phyloP scores from a whole-genome alignment of 1,139 yeast species.

The Debaryomycetaceae sp. region DNA sequence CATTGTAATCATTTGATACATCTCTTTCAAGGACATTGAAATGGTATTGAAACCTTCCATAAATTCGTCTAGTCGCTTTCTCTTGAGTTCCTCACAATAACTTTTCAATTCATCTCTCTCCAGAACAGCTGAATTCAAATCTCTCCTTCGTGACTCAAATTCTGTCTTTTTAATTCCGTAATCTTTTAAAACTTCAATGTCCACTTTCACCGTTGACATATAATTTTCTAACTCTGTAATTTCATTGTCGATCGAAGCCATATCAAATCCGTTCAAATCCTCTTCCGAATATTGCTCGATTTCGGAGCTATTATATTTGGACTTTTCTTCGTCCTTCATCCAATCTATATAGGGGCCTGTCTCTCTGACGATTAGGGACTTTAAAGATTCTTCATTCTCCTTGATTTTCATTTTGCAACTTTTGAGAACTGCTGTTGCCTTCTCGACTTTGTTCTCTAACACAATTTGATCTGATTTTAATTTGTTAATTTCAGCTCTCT shows the following conservation, averaged over 20 bases:
- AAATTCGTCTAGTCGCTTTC: constrained; percentile 78
- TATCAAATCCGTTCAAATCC: constrained; percentile 50
- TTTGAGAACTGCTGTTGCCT: constrained; percentile 41
- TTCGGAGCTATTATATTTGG: constrained; percentile 29
- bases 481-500: constrained; percentile 53
- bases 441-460: constrained; percentile 61
- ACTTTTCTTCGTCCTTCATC: constrained; percentile 40
- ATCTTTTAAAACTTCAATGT: constrained; percentile 73
- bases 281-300: constrained; percentile 47
- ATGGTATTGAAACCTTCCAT: constrained; percentile 89
- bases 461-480: constrained; percentile 71
- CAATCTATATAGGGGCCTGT: constrained; percentile 47
- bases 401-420: constrained; percentile 39
- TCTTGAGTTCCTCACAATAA: constrained; percentile 66
- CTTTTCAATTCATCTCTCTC: constrained; percentile 65
- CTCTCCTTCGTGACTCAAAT: constrained; percentile 57
- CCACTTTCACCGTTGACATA: constrained; percentile 59
- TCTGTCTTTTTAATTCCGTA: constrained; percentile 68
- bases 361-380: constrained; percentile 48
- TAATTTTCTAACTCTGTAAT: constrained; percentile 55
- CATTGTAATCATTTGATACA: constrained; percentile 99
- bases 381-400: constrained; percentile 35
- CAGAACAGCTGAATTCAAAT: constrained; percentile 64
- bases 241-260: constrained; percentile 47
- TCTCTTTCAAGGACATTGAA: constrained; percentile 85